Evolutionary conservation across 2,329 filamentous ascomycete genomes (phyloP), one percentile per base, ranked within the genome.

Genomic region (Dryadomyces quercus-mongolicae): DNA sequence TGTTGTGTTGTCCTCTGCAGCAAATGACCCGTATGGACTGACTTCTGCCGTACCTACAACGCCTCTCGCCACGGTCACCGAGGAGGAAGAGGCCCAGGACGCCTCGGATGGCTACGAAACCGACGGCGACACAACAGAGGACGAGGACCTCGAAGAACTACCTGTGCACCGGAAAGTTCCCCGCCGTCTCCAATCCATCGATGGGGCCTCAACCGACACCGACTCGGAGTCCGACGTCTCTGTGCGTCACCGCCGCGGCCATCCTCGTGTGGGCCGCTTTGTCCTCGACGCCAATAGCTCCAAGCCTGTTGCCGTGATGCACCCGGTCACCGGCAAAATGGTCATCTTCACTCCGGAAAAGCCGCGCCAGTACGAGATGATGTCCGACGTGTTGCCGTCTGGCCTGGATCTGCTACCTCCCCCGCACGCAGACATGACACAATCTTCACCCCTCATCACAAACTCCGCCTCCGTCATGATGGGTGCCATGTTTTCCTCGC

Each of bases 381-480:
- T 51, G 21, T 44, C 55, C 0, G 47, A 51, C 22, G 50, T 44
- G 5, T 47, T 56, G 9, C 46, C 52, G 13, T 22, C 18, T 21
- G 45, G 18, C 68, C 69, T 49, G 70, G 71, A 53, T 7, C 42
- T 56, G 36, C 46, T 56, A 48, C 50, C 36, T 8, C 45, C 47
- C 38, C 38, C 16, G 42, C 42, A 18, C 42, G 18, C 42, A 2
- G 16, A 31, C n/a, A 62, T 70, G 42, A 34, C 63, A 16, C 67
- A 73, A 53, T 64, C 71, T 4, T 73, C 73, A 0, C 81, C 84
- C 16, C 80, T 86, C 62, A 70, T 85, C 57, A 81, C 75, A 64
- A 83, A 85, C 56, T 80, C 82, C 18, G 82, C 83, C 54, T 86
- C 88, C 56, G 76, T 91, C 59, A 90, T 91, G 86, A 82, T 91